Evolutionary conservation across 257 asterid genomes (phyloP).

Genomic region (Rehmannia glutinosa): DNA sequence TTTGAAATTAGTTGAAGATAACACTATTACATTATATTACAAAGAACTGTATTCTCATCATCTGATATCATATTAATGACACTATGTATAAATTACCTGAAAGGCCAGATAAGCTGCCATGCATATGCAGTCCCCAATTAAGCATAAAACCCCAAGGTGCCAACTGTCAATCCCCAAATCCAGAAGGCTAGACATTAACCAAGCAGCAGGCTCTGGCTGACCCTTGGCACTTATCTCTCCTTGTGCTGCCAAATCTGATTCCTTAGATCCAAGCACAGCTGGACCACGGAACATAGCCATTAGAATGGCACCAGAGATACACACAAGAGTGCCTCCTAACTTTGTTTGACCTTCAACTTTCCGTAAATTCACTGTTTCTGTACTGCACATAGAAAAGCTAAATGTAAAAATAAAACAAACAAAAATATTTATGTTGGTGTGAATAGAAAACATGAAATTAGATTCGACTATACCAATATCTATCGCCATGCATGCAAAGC

Average conservation of each 20-base stretch:
- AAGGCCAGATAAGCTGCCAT: conserved; percentile 75
- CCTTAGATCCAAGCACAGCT: conserved; percentile 53
- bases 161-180: conserved; percentile 64
- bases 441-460: background rate
- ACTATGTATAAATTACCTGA: conserved; percentile 49
- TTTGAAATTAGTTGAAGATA: background rate
- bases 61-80: background rate
- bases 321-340: conserved; percentile 70
- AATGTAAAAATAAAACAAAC: background rate
- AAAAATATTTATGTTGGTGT: background rate
- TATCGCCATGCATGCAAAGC: conserved; percentile 2
- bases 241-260: conserved; percentile 31
- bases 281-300: conserved; percentile 90
- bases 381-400: conserved; percentile 51
- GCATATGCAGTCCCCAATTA: conserved; percentile 85
- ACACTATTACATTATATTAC: background rate
- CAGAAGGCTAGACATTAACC: conserved; percentile 52
- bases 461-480: background rate
- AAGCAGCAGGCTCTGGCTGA: conserved; percentile 64
- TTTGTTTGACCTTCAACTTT: conserved; percentile 76
- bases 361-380: conserved; percentile 65
- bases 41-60: background rate
- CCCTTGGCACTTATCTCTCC: conserved; percentile 49
- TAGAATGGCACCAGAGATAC: conserved; percentile 80
- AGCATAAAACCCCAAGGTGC: conserved; percentile 88